Evolutionary conservation across 2,329 filamentous ascomycete genomes (phyloP), one percentile per base, ranked within the genome.

Genomic region (Phialemoniopsis sp.): DNA sequence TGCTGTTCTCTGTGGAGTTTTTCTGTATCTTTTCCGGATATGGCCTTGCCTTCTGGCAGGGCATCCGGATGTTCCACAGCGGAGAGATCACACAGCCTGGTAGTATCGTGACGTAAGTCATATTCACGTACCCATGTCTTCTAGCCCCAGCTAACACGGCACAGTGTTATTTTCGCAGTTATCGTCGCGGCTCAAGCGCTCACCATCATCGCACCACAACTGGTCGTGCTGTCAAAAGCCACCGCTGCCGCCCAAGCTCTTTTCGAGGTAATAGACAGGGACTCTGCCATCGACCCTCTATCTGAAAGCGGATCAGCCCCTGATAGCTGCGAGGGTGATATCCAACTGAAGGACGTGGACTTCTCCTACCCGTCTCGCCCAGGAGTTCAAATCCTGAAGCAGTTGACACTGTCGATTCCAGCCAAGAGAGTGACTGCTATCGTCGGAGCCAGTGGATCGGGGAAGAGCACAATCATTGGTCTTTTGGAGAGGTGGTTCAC

Each of bases 401-500:
- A 52, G 5, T 49, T 72, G 14, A 51, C 54, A 28, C 50, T 70
- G 6, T 49, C 33, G 2, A 58, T 72, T 15, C 57, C 59, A n/a
- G 59, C 60, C 17, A 63, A 65, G n/a, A 67, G 68, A 67, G 89
- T 87, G 14, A 95, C 91, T 3, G 93, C 93, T 2, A 70, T 98
- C 7, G 93, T 98, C 7, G 93, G 93, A 41, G 89, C 91, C 1
- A 97, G 91, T 10, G 93, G 91, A 12, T 94, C 87, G 29, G 93
- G 93, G 35, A 98, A 97, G 66, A 17, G 14, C 14, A 33, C 14
- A 5, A 17, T 33, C 32, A 17, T 33, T 18, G 32, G 14, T 10
- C 10, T 33, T 6, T 17, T 33, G 14, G 32, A 33, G 14, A 15
- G 32, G 8, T 83, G 81, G 66, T 85, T 48, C 34, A 32, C 26